phyloP scores from a whole-genome alignment of 768 basidiomycete genomes.

The Leccinum obscurum region DNA sequence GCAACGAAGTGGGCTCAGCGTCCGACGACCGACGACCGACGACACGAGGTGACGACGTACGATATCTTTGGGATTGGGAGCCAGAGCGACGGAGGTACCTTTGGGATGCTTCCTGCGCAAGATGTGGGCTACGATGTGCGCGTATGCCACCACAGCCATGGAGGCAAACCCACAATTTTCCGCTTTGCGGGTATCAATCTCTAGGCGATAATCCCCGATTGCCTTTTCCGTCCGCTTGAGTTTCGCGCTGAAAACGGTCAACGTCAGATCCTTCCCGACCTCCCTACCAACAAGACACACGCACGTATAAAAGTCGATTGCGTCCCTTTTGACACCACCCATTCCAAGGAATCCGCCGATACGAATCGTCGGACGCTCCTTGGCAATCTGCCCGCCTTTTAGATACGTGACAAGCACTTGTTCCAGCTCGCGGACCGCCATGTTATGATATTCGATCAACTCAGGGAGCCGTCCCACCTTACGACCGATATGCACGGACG shows the following conservation, averaged over 20 bases:
- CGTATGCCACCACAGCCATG: slow-evolving; percentile 85
- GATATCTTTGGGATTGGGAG: slow-evolving; percentile 89
- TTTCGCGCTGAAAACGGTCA: slow-evolving; percentile 35
- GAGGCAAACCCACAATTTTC: slow-evolving; percentile 93
- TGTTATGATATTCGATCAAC: slow-evolving; percentile 89
- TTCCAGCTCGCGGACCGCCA: slow-evolving; percentile 93
- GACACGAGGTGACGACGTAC: slow-evolving; percentile 36
- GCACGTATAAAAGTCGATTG: slow-evolving; percentile 91
- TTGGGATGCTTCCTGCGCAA: slow-evolving; percentile 69
- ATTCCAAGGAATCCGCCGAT: slow-evolving; percentile 80
- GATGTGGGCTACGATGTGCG: slow-evolving; percentile 79
- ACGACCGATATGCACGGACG: slow-evolving; percentile 86
- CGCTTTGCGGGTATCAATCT: slow-evolving; percentile 72
- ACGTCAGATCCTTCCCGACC: slow-evolving; percentile 5
- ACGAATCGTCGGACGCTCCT: slow-evolving; percentile 78
- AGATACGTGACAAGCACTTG: slow-evolving; percentile 86
- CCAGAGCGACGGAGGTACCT: slow-evolving; percentile 68
- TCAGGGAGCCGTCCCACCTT: slow-evolving; percentile 87
- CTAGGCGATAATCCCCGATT: slow-evolving; percentile 69
- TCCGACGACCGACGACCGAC: background rate
- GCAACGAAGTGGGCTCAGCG: background rate
- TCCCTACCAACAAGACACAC: slow-evolving; percentile 29
- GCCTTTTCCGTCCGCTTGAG: slow-evolving; percentile 66
- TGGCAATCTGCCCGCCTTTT: slow-evolving; percentile 75
- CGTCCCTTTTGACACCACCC: slow-evolving; percentile 84